These are phyloP conservation scores for Trichophyton rubrum DNA, from an alignment of 2,329 filamentous ascomycete species.

Conservation along the genomic window DNA sequence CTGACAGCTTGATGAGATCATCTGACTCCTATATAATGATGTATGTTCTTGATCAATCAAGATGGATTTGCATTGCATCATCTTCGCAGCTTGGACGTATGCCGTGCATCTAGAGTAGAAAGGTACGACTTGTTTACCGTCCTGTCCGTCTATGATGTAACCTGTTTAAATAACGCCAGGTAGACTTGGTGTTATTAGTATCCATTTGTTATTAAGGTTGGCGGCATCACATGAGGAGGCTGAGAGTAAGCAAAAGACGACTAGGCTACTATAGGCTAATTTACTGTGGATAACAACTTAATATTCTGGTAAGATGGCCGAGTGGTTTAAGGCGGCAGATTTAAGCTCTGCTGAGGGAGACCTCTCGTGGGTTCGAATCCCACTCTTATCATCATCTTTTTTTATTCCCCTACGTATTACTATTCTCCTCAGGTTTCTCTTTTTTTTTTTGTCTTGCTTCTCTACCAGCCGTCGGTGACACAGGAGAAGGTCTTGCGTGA, in stretches of 20 bases:
- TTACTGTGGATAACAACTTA: neutral
- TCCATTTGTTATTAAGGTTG: no score
- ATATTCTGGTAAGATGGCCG: slow-evolving; percentile 4
- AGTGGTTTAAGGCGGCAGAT: slow-evolving; percentile 5
- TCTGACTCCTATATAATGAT: neutral
- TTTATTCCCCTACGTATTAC: neutral
- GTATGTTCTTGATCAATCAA: neutral
- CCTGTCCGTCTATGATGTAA: no score
- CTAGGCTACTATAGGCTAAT: neutral
- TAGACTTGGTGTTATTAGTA: no score
- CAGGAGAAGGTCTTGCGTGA: neutral
- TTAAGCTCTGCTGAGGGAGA: slow-evolving; percentile 4
- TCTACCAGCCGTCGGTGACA: neutral
- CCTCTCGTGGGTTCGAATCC: slow-evolving; percentile 5
- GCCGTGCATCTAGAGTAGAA: neutral
- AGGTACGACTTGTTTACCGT: neutral
- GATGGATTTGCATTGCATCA: slow-evolving; percentile 3
- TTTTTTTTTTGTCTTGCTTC: neutral
- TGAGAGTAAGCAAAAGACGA: neutral
- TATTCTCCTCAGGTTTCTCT: no score
- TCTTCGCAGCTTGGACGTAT: neutral
- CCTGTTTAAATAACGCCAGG: no score
- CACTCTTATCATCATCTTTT: slow-evolving; percentile 3
- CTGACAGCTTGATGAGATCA: slow-evolving; percentile 1
- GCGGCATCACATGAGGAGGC: neutral